phyloP scores from a whole-genome alignment of 1,284 basidiomycete species.

The Farysia itapuensis region DNA sequence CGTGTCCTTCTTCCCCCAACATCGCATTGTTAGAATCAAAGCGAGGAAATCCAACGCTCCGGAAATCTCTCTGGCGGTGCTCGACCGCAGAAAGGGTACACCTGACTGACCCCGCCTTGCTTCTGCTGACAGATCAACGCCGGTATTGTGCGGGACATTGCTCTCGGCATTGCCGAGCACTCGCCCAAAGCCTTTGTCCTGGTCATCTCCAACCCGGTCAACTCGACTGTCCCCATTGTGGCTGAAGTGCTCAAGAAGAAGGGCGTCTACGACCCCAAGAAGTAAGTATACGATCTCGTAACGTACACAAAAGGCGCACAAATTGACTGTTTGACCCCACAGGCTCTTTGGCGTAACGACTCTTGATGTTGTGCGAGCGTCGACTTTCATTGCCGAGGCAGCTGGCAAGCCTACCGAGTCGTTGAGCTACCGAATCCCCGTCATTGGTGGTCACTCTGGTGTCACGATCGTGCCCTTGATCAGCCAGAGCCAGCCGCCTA shows the following conservation, averaged over 20 bases:
- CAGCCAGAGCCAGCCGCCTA: slow-evolving; percentile 68
- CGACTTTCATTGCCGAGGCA: slow-evolving; percentile 87
- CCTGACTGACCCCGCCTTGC: too few relatives aligned
- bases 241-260: slow-evolving; percentile 92
- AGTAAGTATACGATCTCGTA: slow-evolving; percentile 53
- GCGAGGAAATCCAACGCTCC: too few relatives aligned
- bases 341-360: slow-evolving; percentile 93
- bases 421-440: slow-evolving; percentile 68
- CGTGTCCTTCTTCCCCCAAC: too few relatives aligned
- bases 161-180: slow-evolving; percentile 78
- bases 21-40: too few relatives aligned
- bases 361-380: slow-evolving; percentile 93
- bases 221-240: slow-evolving; percentile 96
- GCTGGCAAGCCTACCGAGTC: slow-evolving; percentile 69
- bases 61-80: too few relatives aligned
- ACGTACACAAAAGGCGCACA: slow-evolving; percentile 61
- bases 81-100: too few relatives aligned
- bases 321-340: neutral
- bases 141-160: slow-evolving; percentile 90
- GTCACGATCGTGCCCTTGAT: slow-evolving; percentile 93
- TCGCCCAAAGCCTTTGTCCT: slow-evolving; percentile 90
- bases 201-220: slow-evolving; percentile 93
- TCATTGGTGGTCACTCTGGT: slow-evolving; percentile 94
- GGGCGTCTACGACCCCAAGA: slow-evolving; percentile 80
- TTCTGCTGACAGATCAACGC: slow-evolving; percentile 99